Evolutionary conservation across 805 yeast species (phyloP), one percentile per base, ranked within the genome.

Genomic region (Torulaspora delbrueckii): DNA sequence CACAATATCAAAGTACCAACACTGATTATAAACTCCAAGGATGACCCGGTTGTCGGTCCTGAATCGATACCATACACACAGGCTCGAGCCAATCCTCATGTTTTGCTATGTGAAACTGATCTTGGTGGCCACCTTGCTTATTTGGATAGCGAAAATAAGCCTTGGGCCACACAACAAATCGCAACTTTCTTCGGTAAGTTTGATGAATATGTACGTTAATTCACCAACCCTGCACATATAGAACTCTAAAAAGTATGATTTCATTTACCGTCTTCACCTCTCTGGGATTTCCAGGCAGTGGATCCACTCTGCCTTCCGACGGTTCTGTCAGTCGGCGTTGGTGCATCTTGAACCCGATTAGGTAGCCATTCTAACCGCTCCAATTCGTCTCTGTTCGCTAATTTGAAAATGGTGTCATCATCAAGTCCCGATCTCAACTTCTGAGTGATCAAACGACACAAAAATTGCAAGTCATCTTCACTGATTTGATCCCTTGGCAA

Each of bases 201-300:
- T 57, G 64, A 63, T 25, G 57, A 60, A n/a, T 39, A 51, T 5
- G 64, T 71, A 10, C 37, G 42, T 22, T 58, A 48, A 45, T 10
- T 6, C 4, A 5, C 24, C 30, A 13, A n/a, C 24, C 28, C 18
- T 25, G 31, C 13, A 37, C 32, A 37, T 37, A 25, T 26, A 19
- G 30, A 26, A 26, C 30, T 26, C n/a, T 26, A 26, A 7, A 26
- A 7, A 26, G 4, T 19, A 19, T 19, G 22, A 6, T 31, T n/a
- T 22, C 42, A 60, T 22, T 44, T 44, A 9, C 95, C 96, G 45
- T 69, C 78, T 62, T 90, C 98, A 1, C 96, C 96, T 55, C 97
- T 71, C 0, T 72, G 50, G n/a, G 67, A 59, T 1, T 84, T 84
- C 98, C 97, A 90, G 37, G 73, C 84, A 0, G 71, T 74, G 4